Evolutionary conservation across 495 filamentous ascomycete species (phyloP), one percentile per base, ranked within the genome.

Genomic region (Daldinia vernicosa): DNA sequence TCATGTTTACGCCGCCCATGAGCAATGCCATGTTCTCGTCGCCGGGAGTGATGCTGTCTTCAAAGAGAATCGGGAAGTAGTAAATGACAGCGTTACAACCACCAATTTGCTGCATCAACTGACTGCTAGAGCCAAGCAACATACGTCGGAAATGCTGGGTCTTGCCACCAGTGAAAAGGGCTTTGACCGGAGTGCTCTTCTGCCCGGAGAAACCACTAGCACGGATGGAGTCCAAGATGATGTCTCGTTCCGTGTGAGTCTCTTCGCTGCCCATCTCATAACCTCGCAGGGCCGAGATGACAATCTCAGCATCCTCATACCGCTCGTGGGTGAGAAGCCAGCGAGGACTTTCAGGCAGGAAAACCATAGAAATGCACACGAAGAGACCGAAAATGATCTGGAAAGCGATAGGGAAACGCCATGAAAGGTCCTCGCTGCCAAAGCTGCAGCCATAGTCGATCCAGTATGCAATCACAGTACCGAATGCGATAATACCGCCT

Each of bases 1-100:
- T 85, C 83, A 92, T 90, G 81, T 93, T 94, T 40, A 94, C 86
- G 75, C 92, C 92, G 37, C 92, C 92, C 6, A 95, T 80, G 14
- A 95, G 81, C 11, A 94, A 77, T 14, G 88, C 84, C 69, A 93
- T 83, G 60, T 86, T 52, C n/a, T 69, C 22, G 7, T 47, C 43
- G 33, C 33, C 33, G 1, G 33, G 33, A 35, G 33, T 35, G 33
- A 35, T 35, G 33, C 33, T 35, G 4, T 35, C 33, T 8, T 47
- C n/a, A 17, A 47, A 47, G 0, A 47, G 43, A 47, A 47, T 47
- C 1, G 43, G 43, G 43, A 47, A 47, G 43, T 47, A 47, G 43
- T 47, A 47, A 19, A 47, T 47, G 17, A 47, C 89, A 8, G 89
- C 90, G 57, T 92, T 92, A 70, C 89, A 91, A 33, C 86, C 85